These are phyloP conservation scores for Paratinospora sagittata DNA, from an alignment of 164 flowering plant genomes.

Conservation along the genomic window DNA sequence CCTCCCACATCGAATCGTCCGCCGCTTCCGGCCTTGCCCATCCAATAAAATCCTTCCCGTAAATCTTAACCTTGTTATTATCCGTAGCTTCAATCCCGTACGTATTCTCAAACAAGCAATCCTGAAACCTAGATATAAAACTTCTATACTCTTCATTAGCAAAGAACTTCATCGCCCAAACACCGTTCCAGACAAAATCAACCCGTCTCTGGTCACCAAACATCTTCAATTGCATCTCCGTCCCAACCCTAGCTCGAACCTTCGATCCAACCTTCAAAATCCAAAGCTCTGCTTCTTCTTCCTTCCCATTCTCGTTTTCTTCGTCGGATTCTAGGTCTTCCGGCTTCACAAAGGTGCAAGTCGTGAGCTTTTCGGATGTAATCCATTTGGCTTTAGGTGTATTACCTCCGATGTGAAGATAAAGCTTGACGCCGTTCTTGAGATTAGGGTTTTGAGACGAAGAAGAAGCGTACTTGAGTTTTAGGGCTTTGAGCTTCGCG, in stretches of 20 bases:
- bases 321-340: constrained; percentile 23
- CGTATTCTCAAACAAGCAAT: constrained; percentile 85
- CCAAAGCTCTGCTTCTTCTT: constrained; percentile 39
- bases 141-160: constrained; percentile 43
- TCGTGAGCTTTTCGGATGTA: constrained; percentile 54
- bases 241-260: constrained; percentile 34
- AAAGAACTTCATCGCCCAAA: constrained; percentile 83
- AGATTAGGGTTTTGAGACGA: constrained; percentile 26
- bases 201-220: constrained; percentile 56
- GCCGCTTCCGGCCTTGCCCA: constrained; percentile 89
- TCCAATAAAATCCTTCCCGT: constrained; percentile 89
- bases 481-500: constrained; percentile 56
- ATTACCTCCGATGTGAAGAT: constrained; percentile 53
- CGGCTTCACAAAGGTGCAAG: constrained; percentile 44
- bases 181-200: constrained; percentile 59
- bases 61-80: constrained; percentile 65
- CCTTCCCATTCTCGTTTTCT: constrained; percentile 27
- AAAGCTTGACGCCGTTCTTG: constrained; percentile 65
- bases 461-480: constrained; percentile 58
- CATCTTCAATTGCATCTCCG: constrained; percentile 58
- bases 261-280: constrained; percentile 49
- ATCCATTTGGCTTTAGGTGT: constrained; percentile 79
- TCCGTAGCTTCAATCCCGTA: constrained; percentile 61
- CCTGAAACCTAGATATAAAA: constrained; percentile 54
- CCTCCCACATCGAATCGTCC: constrained; percentile 93